A percentile compares a stretch with the other conserved stretches of the same genome.
Conservation (phyloP, 2,329 filamentous ascomycete genomes). For the Fusarium sp. region DNA sequence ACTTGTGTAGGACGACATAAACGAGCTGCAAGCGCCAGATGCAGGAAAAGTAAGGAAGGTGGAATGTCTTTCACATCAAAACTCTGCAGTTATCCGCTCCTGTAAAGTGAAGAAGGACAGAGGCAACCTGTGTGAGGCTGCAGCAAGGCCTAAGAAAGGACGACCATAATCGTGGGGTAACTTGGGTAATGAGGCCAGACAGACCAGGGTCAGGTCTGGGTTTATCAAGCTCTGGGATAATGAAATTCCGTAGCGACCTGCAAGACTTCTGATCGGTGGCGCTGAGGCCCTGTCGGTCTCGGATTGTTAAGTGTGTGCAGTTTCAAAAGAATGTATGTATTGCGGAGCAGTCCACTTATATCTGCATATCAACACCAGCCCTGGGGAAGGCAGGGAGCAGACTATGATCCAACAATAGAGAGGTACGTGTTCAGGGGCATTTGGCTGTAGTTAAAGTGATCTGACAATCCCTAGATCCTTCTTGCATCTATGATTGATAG, state of each 20-base stretch:
- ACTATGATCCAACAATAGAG: slow-evolving; percentile 14
- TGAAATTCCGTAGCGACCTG: slow-evolving; percentile 25
- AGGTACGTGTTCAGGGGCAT: slow-evolving; percentile 1
- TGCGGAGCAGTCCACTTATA: slow-evolving; percentile 39
- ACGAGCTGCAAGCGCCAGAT: slow-evolving; percentile 41
- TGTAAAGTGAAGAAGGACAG: slow-evolving; percentile 5
- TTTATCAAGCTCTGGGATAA: slow-evolving; percentile 20
- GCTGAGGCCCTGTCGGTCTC: slow-evolving; percentile 30
- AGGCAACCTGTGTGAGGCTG: slow-evolving; percentile 30
- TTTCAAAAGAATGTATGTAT: slow-evolving; percentile 23
- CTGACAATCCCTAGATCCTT: neutral
- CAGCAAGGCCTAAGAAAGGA: slow-evolving; percentile 28
- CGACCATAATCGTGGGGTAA: slow-evolving; percentile 24
- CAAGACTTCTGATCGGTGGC: slow-evolving; percentile 20
- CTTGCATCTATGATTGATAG: slow-evolving; percentile 4
- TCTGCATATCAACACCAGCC: slow-evolving; percentile 28
- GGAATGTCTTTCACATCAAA: slow-evolving; percentile 33
- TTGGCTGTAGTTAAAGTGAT: slow-evolving; percentile 3
- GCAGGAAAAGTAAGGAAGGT: slow-evolving; percentile 24
- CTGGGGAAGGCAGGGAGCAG: slow-evolving; percentile 2
- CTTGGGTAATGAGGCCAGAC: slow-evolving; percentile 35
- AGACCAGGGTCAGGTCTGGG: slow-evolving; percentile 10
- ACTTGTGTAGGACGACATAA: slow-evolving; percentile 40
- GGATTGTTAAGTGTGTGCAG: slow-evolving; percentile 44
- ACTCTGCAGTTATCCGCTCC: slow-evolving; percentile 30